A percentile compares a stretch with the other conserved stretches of the same genome.
phyloP scores from a whole-genome alignment of 179 eudicot genomes.

The Corrigiola litoralis region DNA sequence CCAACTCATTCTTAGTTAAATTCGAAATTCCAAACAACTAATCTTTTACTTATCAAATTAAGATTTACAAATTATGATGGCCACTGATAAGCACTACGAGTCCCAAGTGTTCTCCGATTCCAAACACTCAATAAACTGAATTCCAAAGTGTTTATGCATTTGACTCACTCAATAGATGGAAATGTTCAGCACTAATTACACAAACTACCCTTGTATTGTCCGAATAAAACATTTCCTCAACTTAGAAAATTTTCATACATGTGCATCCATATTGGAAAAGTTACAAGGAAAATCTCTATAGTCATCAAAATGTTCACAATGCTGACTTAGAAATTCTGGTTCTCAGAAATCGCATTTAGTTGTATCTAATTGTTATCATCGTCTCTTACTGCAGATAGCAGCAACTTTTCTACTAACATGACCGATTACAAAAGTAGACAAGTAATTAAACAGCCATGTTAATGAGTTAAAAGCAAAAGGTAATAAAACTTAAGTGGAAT shows the following conservation, averaged over 20 bases:
- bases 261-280: not conserved
- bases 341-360: not conserved
- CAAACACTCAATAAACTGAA: not conserved
- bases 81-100: not conserved
- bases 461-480: not conserved
- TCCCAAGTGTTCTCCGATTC: not conserved
- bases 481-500: not conserved
- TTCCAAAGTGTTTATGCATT: not conserved
- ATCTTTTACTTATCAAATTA: no score
- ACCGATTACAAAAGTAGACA: not conserved
- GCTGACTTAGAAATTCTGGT: not conserved
- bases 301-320: not conserved
- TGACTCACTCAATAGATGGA: not conserved
- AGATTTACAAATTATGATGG: not conserved
- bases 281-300: no score
- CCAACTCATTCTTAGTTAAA: no score
- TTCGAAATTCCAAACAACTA: no score
- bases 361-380: not conserved
- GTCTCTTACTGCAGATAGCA: not conserved
- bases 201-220: not conserved
- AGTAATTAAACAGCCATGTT: not conserved
- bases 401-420: not conserved
- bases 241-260: not conserved
- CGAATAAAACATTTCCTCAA: not conserved
- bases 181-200: not conserved